Base-by-base conservation (phyloP, 306 rosid genomes). In the Ormosia semicastrata region DNA sequence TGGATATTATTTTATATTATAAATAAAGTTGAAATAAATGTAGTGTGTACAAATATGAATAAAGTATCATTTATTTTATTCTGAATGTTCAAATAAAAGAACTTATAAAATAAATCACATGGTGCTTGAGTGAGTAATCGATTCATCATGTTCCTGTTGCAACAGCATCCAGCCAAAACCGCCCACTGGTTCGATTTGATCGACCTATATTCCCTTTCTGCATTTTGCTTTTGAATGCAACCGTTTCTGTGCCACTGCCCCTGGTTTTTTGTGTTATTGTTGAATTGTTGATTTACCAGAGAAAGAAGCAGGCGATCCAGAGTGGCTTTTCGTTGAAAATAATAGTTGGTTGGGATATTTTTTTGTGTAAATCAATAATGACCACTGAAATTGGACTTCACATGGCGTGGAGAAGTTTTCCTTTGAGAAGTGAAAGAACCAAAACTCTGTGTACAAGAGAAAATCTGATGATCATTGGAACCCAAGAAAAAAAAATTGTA, bases 181-280 rank as follows among this genome's bases (percentile, higher is more conserved):
- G 83, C 81, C 81, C 82, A 65, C 43, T 13, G 73, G 18, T 46
- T 40, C 33, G 4, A 75, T 44, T 37, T 59, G 46, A 46, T 69
- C 3, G 10, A 60, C 76, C 74, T 14, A 68, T 6, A 41, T 69
- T 53, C 18, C 60, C 80, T 73, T 60, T 34, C 65, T 67, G 4
- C 32, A 39, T 43, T 52, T 71, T 59, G 47, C 52, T 11, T 66
- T 52, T 11, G 3, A 18, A 1, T 41, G 53, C 72, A 49, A 65
- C 37, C 3, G n/a, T 29, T 76, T 60, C 59, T 52, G 24, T 29
- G 62, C 5, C 66, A 44, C 86, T 15, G 89, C 91, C 93, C 91
- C 84, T 84, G 15, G 88, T 84, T 86, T 89, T 89, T 56, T 46
- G 37, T 56, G 67, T 15, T 63, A 54, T 75, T 11, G 14, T 49